Base-by-base conservation (phyloP, 306 rosid species). In the Argentina anserina region DNA sequence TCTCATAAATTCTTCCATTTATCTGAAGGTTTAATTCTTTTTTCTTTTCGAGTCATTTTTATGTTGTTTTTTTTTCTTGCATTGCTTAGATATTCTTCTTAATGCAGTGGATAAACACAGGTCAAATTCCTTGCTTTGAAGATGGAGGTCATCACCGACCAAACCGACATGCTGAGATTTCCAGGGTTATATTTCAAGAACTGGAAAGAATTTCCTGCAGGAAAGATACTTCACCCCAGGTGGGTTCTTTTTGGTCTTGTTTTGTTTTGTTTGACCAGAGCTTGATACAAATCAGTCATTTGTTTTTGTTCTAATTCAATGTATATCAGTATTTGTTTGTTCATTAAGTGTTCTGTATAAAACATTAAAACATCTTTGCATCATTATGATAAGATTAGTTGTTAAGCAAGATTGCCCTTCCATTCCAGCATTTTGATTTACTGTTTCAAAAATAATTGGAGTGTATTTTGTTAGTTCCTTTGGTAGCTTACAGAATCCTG, bases 111-210 rank as follows among this genome's bases (percentile, higher is more conserved):
- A 91, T 91, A 85, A 94, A 94, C 84, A 94, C 92, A 28, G 99
- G 99, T 64, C 99, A 94, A 78, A 94, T 94, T 80, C 81, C 97
- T 72, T 94, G 99, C 80, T 88, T 89, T 83, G 99, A 94, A 86
- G 99, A 45, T 84, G 99, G 99, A 52, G 97, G 97, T 81, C 99
- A 94, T 85, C 88, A 85, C 75, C 89, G 99, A 47, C 99, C 99
- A 34, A 91, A 91, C 70, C 92, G 90, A 82, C 97, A 94, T 85
- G 97, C 97, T 77, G 96, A 94, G 88, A 89, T 91, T 75, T 91
- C 99, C 67, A 86, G 97, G 95, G 84, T 85, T 70, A 94, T 94
- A 85, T 94, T 94, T 78, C 84, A 95, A 15, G 93, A 91, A 78
- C 75, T 94, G 74, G 99, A 94, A 81, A 79, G 81, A 70, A 76